A percentile compares a stretch with the other conserved stretches of the same genome.
Conservation (phyloP, 1,284 basidiomycete species). For the Puccinia triticina region DNA sequence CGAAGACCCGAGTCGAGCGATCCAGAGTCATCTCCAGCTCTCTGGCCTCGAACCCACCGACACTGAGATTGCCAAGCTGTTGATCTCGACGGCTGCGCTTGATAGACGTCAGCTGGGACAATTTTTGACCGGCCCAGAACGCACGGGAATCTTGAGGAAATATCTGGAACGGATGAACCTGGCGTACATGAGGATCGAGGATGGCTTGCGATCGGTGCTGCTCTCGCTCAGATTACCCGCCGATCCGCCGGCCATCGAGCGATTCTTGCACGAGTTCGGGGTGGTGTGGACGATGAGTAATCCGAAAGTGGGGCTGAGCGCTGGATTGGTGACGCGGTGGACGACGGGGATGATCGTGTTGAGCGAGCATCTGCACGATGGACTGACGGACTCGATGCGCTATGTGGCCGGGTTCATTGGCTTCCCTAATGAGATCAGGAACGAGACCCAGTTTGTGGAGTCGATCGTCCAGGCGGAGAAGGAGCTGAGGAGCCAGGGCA, state of each 20-base stretch:
- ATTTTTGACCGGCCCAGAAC: slow-evolving; percentile 71
- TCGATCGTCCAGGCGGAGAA: not conserved
- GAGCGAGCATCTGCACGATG: slow-evolving; percentile 65
- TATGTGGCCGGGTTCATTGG: slow-evolving; percentile 39
- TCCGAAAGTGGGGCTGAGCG: slow-evolving; percentile 69
- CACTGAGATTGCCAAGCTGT: slow-evolving; percentile 72
- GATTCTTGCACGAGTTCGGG: slow-evolving; percentile 71
- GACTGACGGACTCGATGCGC: slow-evolving; percentile 43
- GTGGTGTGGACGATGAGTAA: slow-evolving; percentile 89
- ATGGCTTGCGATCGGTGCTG: slow-evolving; percentile 83
- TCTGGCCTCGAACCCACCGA: slow-evolving; percentile 68
- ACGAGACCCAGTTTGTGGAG: slow-evolving; percentile 20
- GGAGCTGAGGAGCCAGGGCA: not conserved
- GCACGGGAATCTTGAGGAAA: slow-evolving; percentile 74
- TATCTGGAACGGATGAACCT: slow-evolving; percentile 88
- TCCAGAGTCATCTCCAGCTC: not conserved
- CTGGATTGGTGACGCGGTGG: slow-evolving; percentile 74
- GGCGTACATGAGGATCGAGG: slow-evolving; percentile 78
- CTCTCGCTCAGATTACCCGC: slow-evolving; percentile 75
- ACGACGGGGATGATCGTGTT: slow-evolving; percentile 83
- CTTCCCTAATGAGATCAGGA: slow-evolving; percentile 30
- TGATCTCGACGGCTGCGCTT: slow-evolving; percentile 82
- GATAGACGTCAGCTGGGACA: slow-evolving; percentile 80
- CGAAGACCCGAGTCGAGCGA: slow-evolving; percentile 55
- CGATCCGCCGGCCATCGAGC: slow-evolving; percentile 70